Evolutionary conservation across 345 rosid species (phyloP).

Genomic region (Populus alba): DNA sequence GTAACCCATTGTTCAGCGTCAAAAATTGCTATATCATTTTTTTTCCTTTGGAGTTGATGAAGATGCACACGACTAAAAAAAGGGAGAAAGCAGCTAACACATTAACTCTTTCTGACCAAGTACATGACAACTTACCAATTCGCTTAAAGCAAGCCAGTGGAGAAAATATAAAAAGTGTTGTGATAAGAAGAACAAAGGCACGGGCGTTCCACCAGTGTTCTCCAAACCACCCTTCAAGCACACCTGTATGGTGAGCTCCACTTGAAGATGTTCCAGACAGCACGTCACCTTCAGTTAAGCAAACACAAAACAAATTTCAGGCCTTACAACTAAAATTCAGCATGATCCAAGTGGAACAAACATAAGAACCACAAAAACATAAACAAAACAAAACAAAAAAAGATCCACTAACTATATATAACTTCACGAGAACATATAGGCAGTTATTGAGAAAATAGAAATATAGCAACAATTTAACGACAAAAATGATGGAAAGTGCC

Average conservation of each 20-base stretch:
- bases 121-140: slow-evolving; percentile 50
- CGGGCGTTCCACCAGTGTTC: slow-evolving; percentile 76
- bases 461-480: neutral
- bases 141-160: slow-evolving; percentile 79
- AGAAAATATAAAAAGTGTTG: slow-evolving; percentile 63
- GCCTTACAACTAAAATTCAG: neutral
- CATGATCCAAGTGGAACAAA: neutral
- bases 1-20: neutral
- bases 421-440: neutral
- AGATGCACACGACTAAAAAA: neutral
- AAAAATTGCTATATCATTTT: neutral
- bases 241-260: slow-evolving; percentile 76
- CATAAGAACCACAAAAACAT: neutral
- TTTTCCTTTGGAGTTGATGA: neutral
- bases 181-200: slow-evolving; percentile 53
- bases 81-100: neutral
- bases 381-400: neutral
- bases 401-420: neutral
- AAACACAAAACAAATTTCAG: slow-evolving; percentile 16
- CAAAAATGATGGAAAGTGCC: neutral
- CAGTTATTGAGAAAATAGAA: neutral
- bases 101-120: slow-evolving; percentile 4
- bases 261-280: slow-evolving; percentile 77
- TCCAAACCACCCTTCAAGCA: slow-evolving; percentile 92
- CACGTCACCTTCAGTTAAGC: slow-evolving; percentile 55